Conservation (phyloP, 2,329 filamentous ascomycete genomes). For the Herpotrichia juniperi region DNA sequence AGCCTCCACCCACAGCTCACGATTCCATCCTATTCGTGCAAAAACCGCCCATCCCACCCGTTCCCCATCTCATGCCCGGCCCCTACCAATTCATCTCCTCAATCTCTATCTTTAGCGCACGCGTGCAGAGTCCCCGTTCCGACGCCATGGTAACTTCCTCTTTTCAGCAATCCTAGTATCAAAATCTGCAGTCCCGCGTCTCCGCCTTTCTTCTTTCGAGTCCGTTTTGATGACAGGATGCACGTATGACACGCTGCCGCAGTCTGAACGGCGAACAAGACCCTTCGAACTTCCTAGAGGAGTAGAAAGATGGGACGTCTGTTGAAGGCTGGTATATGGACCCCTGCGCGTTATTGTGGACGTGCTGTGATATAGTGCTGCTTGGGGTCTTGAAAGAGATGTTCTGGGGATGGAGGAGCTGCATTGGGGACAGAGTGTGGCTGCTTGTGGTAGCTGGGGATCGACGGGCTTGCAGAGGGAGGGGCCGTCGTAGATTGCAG, state of each 20-base stretch:
- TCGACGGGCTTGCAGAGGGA: too few species aligned
- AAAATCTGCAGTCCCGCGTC: not conserved
- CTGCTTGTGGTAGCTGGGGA: not conserved
- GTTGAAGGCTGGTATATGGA: constrained; percentile 28
- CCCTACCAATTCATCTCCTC: not conserved
- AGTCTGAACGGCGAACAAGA: too few species aligned
- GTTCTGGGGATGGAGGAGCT: not conserved
- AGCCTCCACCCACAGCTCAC: not conserved
- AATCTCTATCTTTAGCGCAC: not conserved
- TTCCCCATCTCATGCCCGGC: not conserved
- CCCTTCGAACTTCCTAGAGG: not conserved
- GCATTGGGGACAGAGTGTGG: not conserved
- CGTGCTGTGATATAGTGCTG: constrained; percentile 6
- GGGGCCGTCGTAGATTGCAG: too few species aligned
- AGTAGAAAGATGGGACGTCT: not conserved
- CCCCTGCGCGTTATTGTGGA: constrained; percentile 25
- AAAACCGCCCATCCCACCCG: not conserved
- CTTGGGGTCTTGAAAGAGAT: not conserved
- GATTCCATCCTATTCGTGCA: not conserved
- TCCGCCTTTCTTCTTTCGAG: not conserved
- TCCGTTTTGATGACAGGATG: not conserved
- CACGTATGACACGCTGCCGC: not conserved
- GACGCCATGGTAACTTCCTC: not conserved
- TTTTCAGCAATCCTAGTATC: not conserved
- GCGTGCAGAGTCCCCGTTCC: not conserved